Conservation (phyloP, 208 protist genomes). For the Porcisia deanei region DNA sequence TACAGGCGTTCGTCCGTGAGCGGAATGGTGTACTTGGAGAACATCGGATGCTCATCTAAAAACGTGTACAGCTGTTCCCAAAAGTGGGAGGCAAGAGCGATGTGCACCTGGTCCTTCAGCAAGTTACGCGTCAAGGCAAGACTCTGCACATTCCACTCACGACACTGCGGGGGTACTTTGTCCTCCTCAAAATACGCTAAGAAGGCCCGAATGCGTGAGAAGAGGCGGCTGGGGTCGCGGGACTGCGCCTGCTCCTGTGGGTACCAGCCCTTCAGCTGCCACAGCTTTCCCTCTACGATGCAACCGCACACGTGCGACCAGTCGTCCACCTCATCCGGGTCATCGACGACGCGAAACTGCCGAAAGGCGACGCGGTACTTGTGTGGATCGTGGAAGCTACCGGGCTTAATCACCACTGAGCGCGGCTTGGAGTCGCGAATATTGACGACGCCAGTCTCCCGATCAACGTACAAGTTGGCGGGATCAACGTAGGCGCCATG, state of each 20-base stretch:
- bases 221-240: slow-evolving; percentile 63
- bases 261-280: slow-evolving; percentile 81
- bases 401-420: slow-evolving; percentile 66
- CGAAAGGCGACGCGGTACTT: slow-evolving; percentile 71
- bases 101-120: slow-evolving; percentile 80
- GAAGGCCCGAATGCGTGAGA: slow-evolving; percentile 73
- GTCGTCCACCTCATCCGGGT: slow-evolving; percentile 65
- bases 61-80: slow-evolving; percentile 88
- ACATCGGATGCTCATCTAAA: slow-evolving; percentile 77
- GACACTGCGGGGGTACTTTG: slow-evolving; percentile 64
- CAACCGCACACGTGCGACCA: slow-evolving; percentile 89
- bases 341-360: slow-evolving; percentile 81
- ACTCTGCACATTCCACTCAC: slow-evolving; percentile 81
- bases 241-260: slow-evolving; percentile 32
- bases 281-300: slow-evolving; percentile 75
- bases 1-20: slow-evolving; percentile 39
- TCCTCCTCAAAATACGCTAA: slow-evolving; percentile 91
- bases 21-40: slow-evolving; percentile 70
- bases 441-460: slow-evolving; percentile 64
- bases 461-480: slow-evolving; percentile 68
- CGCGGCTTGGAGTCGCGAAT: slow-evolving; percentile 74
- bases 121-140: slow-evolving; percentile 70
- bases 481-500: slow-evolving; percentile 78
- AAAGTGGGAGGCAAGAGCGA: slow-evolving; percentile 70
- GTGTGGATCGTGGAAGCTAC: slow-evolving; percentile 70